phyloP scores from a whole-genome alignment of 78 protist genomes.

The Thecamonas trahens region DNA sequence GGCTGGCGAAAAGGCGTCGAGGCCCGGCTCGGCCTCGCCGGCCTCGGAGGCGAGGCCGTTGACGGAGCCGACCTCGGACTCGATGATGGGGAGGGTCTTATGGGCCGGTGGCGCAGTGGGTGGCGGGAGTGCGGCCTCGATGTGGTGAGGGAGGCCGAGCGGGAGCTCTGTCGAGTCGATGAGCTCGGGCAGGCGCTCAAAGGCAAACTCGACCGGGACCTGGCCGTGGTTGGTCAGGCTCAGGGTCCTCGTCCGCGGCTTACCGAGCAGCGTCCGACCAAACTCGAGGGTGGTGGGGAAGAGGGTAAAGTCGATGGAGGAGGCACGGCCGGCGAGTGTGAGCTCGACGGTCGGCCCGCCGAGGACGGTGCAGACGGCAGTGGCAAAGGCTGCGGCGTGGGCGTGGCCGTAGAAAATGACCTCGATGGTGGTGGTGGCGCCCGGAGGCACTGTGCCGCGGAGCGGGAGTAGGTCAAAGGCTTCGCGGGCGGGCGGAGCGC shows the following conservation, averaged over 20 bases:
- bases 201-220: constrained; percentile 25
- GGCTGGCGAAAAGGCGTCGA: too few relatives aligned
- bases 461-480: constrained; percentile 58
- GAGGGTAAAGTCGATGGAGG: constrained; percentile 28
- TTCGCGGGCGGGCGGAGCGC: background rate
- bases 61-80: too few relatives aligned
- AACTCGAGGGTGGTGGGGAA: constrained; percentile 26
- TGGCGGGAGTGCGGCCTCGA: too few relatives aligned
- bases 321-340: constrained; percentile 40
- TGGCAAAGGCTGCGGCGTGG: constrained; percentile 7
- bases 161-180: too few relatives aligned
- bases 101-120: too few relatives aligned
- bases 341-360: constrained; percentile 65
- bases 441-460: constrained; percentile 36
- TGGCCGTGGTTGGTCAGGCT: constrained; percentile 32
- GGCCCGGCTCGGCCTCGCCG: too few relatives aligned
- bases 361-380: constrained; percentile 46
- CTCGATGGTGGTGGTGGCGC: constrained; percentile 23
- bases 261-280: constrained; percentile 14
- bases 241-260: constrained; percentile 13
- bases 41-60: too few relatives aligned
- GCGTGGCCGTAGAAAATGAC: constrained; percentile 28
- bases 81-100: too few relatives aligned
- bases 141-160: too few relatives aligned
- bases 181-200: too few relatives aligned